Base-by-base conservation (phyloP, 108 stramenopile genomes). In the Skeletonema costatum region DNA sequence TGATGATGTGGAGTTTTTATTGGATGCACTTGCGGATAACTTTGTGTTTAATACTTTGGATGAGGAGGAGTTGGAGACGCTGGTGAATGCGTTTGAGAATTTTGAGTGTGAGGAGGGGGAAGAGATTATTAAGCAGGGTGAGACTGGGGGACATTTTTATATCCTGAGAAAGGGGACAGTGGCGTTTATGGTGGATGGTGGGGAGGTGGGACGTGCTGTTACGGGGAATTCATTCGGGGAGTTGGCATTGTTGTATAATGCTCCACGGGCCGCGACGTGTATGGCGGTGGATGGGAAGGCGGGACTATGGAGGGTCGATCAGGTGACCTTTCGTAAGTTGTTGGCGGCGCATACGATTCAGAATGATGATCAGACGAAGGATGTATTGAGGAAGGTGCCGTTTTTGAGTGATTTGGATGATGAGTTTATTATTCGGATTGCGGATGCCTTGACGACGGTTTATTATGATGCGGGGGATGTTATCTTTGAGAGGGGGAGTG, bases 71-170 rank as follows among this genome's bases (percentile, higher is more conserved):
- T 62, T 85, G 42, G 75, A 80, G 25, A 78, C 87, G 0, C 53
- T 96, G 59, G 74, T 93, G n/a, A 83, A 83, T 58, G 89, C 88
- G 10, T 92, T 96, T 70, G 85, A 88, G 58, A 77, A 66, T 56
- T 66, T 69, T 30, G 74, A 72, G 36, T 81, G 72, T 32, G 31
- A 80, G 33, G 44, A 32, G 2, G 88, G 89, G 17, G 75, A 76
- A 0, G 72, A 33, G 11, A 80, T 93, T 31, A 88, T 93, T 38
- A 39, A 68, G 5, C 87, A 97, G 69, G 89, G 88, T 25, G 84
- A 86, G 11, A 66, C 70, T 13, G 89, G 87, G 1, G 87, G 88
- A 30, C 75, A 76, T 61, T 90, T 90, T 73, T 90, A 88, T 67
- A 87, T 88, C 1, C 21, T 88, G 16, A 38, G 80, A 0, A 60